A percentile compares a stretch with the other conserved stretches of the same genome.
These are phyloP conservation scores for Zygnema cylindricum DNA, from an alignment of 139 green algal species.

Conservation along the genomic window DNA sequence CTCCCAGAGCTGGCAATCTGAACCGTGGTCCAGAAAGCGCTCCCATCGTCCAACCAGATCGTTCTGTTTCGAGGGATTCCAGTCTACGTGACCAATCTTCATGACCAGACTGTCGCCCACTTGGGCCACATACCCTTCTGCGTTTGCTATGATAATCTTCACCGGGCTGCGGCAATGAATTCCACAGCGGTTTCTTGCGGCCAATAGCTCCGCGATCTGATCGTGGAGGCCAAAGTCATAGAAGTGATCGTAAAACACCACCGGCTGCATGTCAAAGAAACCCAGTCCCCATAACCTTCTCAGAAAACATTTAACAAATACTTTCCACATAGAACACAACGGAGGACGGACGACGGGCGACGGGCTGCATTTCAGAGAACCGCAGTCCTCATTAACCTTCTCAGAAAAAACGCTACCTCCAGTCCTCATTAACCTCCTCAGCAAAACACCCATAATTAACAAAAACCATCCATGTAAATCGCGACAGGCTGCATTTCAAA, in stretches of 20 bases:
- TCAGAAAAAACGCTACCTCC: too few species aligned
- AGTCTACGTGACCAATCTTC: constrained; percentile 53
- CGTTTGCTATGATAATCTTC: constrained; percentile 63
- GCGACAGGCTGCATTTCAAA: too few species aligned
- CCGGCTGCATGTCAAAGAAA: constrained; percentile 45
- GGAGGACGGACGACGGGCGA: too few species aligned
- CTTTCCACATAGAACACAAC: too few species aligned
- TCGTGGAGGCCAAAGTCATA: constrained; percentile 62
- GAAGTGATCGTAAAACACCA: constrained; percentile 71
- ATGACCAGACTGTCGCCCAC: constrained; percentile 62
- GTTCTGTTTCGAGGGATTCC: constrained; percentile 52
- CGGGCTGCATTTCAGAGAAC: too few species aligned
- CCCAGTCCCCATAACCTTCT: constrained; percentile 56
- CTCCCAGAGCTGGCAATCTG: constrained; percentile 46
- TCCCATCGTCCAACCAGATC: constrained; percentile 45
- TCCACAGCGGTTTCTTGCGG: constrained; percentile 47
- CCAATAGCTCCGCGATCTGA: constrained; percentile 62
- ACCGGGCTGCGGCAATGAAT: constrained; percentile 64
- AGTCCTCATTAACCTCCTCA: too few species aligned
- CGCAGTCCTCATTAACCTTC: too few species aligned
- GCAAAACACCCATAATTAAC: too few species aligned
- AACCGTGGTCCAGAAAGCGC: constrained; percentile 36
- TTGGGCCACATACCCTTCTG: constrained; percentile 66
- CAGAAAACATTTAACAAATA: too few species aligned
- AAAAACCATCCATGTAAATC: too few species aligned